A percentile compares a stretch with the other conserved stretches of the same genome.
Evolutionary conservation across 208 protist genomes (phyloP).

Genomic region (Crithidia fasciculata): DNA sequence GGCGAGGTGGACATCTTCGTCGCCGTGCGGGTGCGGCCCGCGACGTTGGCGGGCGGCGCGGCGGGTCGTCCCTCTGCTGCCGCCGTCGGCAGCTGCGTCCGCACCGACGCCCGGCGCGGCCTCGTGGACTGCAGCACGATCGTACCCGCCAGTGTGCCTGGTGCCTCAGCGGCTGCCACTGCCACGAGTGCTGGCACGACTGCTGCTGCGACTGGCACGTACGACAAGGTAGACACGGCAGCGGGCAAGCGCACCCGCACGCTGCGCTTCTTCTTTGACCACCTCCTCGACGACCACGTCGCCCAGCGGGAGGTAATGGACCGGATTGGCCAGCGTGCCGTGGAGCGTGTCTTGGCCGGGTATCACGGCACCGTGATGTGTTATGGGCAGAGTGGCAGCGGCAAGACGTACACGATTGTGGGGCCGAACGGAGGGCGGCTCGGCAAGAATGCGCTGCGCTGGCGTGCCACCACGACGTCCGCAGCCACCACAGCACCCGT

Average conservation of each 20-base stretch:
- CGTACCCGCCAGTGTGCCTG: not conserved
- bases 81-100: conserved; percentile 21
- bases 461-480: conserved; percentile 3
- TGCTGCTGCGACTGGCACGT: not conserved
- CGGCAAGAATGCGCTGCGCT: conserved; percentile 13
- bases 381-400: conserved; percentile 93
- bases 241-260: conserved; percentile 9
- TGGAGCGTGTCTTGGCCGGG: conserved; percentile 69
- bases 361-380: conserved; percentile 87
- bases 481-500: not conserved
- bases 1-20: conserved; percentile 31
- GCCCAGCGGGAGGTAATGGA: conserved; percentile 76
- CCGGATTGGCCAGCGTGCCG: conserved; percentile 51
- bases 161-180: not conserved
- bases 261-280: conserved; percentile 70
- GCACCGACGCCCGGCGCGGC: conserved; percentile 10
- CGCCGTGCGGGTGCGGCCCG: conserved; percentile 55
- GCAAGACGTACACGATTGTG: conserved; percentile 90
- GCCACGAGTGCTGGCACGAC: not conserved
- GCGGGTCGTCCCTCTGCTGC: not conserved
- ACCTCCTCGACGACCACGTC: conserved; percentile 58
- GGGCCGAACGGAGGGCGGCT: conserved; percentile 49
- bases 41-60: not conserved
- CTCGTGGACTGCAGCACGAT: conserved; percentile 39
- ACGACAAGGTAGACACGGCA: not conserved